Evolutionary conservation across 2,329 filamentous ascomycete genomes (phyloP).

Genomic region (Cordyceps javanica): DNA sequence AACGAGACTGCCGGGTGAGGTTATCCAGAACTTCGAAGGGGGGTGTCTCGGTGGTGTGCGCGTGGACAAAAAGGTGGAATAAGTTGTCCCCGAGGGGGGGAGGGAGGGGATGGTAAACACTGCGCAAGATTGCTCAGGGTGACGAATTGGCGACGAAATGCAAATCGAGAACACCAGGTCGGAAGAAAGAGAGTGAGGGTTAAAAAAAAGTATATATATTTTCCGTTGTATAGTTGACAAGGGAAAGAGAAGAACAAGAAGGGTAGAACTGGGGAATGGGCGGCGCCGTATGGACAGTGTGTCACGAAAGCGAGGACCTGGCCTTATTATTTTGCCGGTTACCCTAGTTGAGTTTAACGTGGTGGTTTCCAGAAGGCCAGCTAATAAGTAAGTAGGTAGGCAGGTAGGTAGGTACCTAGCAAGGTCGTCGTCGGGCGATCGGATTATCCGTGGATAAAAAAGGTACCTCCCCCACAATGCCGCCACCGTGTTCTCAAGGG

Average conservation of each 20-base stretch:
- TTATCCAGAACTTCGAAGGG: not conserved
- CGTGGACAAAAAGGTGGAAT: too few relatives aligned
- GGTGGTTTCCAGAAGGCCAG: conserved; percentile 11
- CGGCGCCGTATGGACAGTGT: conserved; percentile 7
- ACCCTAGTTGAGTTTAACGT: not conserved
- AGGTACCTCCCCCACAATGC: conserved; percentile 9
- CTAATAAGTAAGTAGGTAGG: too few relatives aligned
- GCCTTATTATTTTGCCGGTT: not conserved
- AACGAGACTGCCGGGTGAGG: not conserved
- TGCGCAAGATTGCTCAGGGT: too few relatives aligned
- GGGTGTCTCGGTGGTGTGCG: not conserved
- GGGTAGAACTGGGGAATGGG: too few relatives aligned
- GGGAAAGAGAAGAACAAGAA: not conserved
- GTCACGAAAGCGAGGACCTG: conserved; percentile 9
- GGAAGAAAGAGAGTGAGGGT: not conserved
- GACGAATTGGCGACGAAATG: too few relatives aligned
- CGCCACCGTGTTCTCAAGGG: conserved; percentile 15
- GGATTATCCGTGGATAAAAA: conserved; percentile 11
- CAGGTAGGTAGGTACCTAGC: too few relatives aligned
- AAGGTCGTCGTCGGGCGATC: conserved; percentile 10
- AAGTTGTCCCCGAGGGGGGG: too few relatives aligned
- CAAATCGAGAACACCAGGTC: too few relatives aligned
- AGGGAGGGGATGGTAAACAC: too few relatives aligned
- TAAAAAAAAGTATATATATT: not conserved
- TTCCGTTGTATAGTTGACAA: not conserved